Base-by-base conservation (phyloP, 202 grass and related monocot genomes). In the Alloteropsis angusta region DNA sequence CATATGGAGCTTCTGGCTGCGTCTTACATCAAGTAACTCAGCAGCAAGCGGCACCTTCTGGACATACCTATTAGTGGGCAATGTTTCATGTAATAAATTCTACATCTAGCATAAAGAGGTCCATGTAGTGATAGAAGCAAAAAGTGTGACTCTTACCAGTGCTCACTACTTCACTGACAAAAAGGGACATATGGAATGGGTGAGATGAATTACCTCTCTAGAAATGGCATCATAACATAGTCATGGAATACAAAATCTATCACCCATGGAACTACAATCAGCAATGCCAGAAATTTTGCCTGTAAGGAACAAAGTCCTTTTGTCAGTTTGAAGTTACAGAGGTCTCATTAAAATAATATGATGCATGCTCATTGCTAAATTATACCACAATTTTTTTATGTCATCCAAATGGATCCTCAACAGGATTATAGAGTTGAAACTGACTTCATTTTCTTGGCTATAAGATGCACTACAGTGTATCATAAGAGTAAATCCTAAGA, bases 181-280 rank as follows among this genome's bases (percentile, higher is more conserved):
- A 35, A 50, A 30, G 4, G 68, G 4, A 77, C 61, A 46, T 54
- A 71, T 44, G 18, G 30, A 45, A 72, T 74, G 53, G 23, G 13
- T 18, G 53, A 79, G 54, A 85, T 35, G 25, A 47, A 75, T 82
- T 90, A 98, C 95, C 92, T 94, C 67, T 98, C 95, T 88, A 98
- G 81, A 83, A 98, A 98, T 62, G 92, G 92, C 95, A 98, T 93
- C 72, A 98, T 77, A 83, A 93, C 85, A 76, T 87, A 94, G 85
- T 98, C 89, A 86, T 98, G 95, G 81, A 98, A 85, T 54, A 90
- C 43, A 89, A 95, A 92, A 80, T 94, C 91, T 66, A 88, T 79
- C 39, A 80, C n/a, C 85, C 59, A 94, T 7, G 95, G 95, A 71
- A 93, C 65, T 38, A 94, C 57, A 38, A 98, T 86, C 75, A 98